Conservation (phyloP, 202 grass and related monocot genomes). For the Cymbopogon flexuosus region DNA sequence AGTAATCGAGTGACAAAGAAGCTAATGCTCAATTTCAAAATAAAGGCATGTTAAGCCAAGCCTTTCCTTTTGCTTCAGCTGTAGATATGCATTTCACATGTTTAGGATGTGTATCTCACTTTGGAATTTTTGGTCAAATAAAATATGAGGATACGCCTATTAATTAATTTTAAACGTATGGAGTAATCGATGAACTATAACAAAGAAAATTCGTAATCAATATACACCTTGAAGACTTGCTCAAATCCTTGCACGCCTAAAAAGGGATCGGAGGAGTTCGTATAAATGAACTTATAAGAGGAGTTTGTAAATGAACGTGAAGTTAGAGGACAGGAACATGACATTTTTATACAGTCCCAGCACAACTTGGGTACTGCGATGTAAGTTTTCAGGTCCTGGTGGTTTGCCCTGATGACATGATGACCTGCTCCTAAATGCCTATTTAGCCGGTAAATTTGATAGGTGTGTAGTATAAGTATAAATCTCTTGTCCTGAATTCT, state of each 20-base stretch:
- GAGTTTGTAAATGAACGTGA: background rate
- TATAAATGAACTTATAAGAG: background rate
- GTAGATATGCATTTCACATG: too few species aligned
- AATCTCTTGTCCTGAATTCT: background rate
- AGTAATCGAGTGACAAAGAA: background rate
- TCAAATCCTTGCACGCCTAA: background rate
- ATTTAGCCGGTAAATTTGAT: background rate
- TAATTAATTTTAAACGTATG: too few species aligned
- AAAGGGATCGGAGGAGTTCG: background rate
- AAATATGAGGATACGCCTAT: too few species aligned
- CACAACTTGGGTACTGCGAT: background rate
- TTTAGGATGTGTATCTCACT: background rate
- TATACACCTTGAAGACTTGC: background rate
- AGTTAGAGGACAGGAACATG: background rate
- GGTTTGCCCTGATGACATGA: background rate
- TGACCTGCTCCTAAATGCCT: conserved; percentile 1
- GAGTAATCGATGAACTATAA: background rate
- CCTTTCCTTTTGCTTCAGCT: too few species aligned
- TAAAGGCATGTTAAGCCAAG: background rate
- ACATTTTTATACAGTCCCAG: background rate
- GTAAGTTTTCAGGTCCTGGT: conserved; percentile 7
- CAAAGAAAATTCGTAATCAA: background rate
- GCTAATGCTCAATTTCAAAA: background rate
- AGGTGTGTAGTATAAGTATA: background rate
- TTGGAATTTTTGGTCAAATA: background rate